Base-by-base conservation (phyloP, 2,329 filamentous ascomycete genomes). In the Ceratocystiopsis minuta region DNA sequence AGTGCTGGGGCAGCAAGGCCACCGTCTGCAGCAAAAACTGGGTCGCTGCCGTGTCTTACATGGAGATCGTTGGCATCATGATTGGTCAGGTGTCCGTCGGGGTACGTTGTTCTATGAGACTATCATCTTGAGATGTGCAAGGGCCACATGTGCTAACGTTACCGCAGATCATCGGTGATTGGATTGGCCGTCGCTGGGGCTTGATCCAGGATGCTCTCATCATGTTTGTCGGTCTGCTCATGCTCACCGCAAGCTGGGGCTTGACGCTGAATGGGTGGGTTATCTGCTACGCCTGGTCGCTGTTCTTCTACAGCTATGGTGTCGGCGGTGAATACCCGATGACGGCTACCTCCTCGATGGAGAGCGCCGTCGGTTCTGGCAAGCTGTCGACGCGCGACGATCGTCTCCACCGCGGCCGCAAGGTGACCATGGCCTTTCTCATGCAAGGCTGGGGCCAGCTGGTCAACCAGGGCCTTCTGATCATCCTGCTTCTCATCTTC, bases 371-470 rank as follows among this genome's bases (percentile, higher is more conserved):
- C 37, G 76, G 82, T n/a, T 64, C 84, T 34, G 87, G 88, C 47
- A 87, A 80, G 58, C 64, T 94, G 42, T 95, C 88, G 7, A 94
- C 86, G 45, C 80, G 79, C 48, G 85, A 94, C 42, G 88, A 96
- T 58, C 84, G 88, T 57, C 76, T 96, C 41, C 88, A 96, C 66
- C 85, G 88, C 62, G 88, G 88, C 49, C 83, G 88, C 55, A 93
- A 93, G 61, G 88, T 95, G 57, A 94, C 86, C 50, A 85, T 80
- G 59, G 87, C 88, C 45, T 96, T 96, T 67, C 62, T 96, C 62
- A 95, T 96, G 88, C 88, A 96, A 62, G 88, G 88, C 42, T 96
- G 88, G 88, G 88, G 88, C 50, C 88, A 96, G 61, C 83, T 94
- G 58, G 68, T 83, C 66, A 96, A 96, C 72, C 88, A 95, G 63